These are phyloP conservation scores for Polysphondylium violaceum DNA, from an alignment of 78 protist genomes.

Conservation along the genomic window DNA sequence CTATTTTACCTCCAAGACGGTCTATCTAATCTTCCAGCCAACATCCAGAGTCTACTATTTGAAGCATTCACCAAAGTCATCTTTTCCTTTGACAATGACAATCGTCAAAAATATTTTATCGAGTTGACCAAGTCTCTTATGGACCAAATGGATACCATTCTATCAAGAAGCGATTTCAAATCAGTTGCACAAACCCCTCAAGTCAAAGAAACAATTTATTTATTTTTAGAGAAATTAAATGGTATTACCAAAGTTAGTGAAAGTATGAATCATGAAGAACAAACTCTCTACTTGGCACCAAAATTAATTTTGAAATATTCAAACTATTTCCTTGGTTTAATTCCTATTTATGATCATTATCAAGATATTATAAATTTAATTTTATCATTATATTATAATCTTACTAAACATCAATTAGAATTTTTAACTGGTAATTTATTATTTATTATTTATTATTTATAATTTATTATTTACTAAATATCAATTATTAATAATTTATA, in stretches of 20 bases:
- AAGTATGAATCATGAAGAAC: background rate
- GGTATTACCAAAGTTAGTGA: conserved; percentile 29
- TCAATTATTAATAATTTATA: background rate
- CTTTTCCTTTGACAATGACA: background rate
- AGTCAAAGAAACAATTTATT: conserved; percentile 38
- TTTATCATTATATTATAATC: conserved; percentile 11
- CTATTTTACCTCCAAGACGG: background rate
- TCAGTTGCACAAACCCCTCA: conserved; percentile 14
- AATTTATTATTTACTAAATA: too few species aligned
- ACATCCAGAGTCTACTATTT: conserved; percentile 12
- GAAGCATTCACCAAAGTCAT: conserved; percentile 26
- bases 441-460: too few species aligned
- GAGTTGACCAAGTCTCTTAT: conserved; percentile 1
- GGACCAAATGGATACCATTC: conserved; percentile 15
- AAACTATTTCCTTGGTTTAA: background rate
- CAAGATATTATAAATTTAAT: conserved; percentile 27
- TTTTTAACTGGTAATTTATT: background rate
- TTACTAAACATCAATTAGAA: conserved; percentile 40
- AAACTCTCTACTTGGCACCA: conserved; percentile 1
- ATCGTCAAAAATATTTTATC: background rate
- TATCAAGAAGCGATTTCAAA: conserved; percentile 13
- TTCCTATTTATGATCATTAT: conserved; percentile 60
- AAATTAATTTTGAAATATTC: conserved; percentile 50
- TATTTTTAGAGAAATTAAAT: conserved; percentile 18
- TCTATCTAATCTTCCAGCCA: conserved; percentile 2